Conservation (phyloP, 23 red algal species). For the Agarophyton chilense region DNA sequence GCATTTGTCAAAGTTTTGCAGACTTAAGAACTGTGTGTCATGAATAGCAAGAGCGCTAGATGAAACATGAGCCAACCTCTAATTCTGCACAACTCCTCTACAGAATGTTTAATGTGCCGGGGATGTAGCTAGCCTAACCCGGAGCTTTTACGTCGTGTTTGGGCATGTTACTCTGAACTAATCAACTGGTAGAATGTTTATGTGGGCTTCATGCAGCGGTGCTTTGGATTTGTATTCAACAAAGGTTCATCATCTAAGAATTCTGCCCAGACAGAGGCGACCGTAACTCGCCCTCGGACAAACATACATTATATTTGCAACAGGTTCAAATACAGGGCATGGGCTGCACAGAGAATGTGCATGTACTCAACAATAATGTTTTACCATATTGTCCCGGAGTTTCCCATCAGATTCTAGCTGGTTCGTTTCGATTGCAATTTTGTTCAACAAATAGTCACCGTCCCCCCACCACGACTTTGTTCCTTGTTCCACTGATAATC, state of each 20-base stretch:
- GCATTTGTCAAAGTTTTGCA: not conserved
- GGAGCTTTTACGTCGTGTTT: too few relatives aligned
- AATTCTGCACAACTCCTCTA: too few relatives aligned
- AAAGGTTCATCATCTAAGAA: not conserved
- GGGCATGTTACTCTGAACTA: too few relatives aligned
- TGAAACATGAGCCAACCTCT: too few relatives aligned
- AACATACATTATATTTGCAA: not conserved
- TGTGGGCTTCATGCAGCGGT: too few relatives aligned
- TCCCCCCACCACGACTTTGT: not conserved
- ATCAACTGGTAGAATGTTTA: too few relatives aligned
- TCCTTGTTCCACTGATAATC: not conserved
- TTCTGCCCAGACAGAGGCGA: not conserved
- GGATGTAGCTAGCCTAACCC: too few relatives aligned
- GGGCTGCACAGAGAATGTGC: not conserved
- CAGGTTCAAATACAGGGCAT: not conserved
- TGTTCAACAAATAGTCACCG: not conserved
- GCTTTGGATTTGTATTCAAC: not conserved
- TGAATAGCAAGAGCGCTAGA: too few relatives aligned
- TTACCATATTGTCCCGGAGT: not conserved
- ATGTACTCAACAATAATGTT: not conserved
- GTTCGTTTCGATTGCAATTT: not conserved
- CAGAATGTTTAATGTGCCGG: too few relatives aligned
- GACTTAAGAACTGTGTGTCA: too few relatives aligned
- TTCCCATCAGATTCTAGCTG: not conserved
- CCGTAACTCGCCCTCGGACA: not conserved